Evolutionary conservation across 2,329 filamentous ascomycete genomes (phyloP), one percentile per base, ranked within the genome.

Genomic region (Plenodomus tracheiphilus): DNA sequence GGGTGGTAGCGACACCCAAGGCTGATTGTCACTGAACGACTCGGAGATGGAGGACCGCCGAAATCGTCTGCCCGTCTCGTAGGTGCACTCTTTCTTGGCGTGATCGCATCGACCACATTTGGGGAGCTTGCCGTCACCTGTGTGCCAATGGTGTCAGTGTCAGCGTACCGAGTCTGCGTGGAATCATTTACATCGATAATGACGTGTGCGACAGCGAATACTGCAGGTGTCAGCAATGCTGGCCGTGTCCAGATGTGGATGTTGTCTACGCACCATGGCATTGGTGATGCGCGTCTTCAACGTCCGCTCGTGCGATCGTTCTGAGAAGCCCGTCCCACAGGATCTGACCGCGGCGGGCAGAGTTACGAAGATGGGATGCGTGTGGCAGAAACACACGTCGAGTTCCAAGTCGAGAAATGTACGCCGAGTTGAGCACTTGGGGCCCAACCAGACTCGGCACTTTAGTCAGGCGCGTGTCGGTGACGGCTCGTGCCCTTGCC

Each of bases 201-300:
- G 69, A 59, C 68, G 66, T 46, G 63, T 67, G 50, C 68, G 68
- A 58, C 69, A 72, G 46, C 68, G 68, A 53, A 65, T 71, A 62
- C 69, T 72, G 43, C 28, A 40, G 51, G 11, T 11, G 43, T 62
- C 43, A 67, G 41, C 39, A 43, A 38, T 51, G 28, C 43, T 28
- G 46, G 44, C 20, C 28, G 10, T 34, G 35, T 25, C 36, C 39
- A n/a, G 19, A 20, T 11, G 28, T 21, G 41, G 17, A 32, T 25
- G 8, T 22, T 17, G 30, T 38, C 16, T 17, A 47, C 51, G 36
- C 65, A 71, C 68, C 68, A 71, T 66, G 68, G 68, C 68, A 71
- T 71, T 54, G 47, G 48, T 41, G 36, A 30, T 34, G 19, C 21
- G 45, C 34, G 30, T 44, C 28, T 11, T 32, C 13, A 15, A 11